Evolutionary conservation across 1,284 basidiomycete genomes (phyloP).

Genomic region (Wolfiporia cocos): DNA sequence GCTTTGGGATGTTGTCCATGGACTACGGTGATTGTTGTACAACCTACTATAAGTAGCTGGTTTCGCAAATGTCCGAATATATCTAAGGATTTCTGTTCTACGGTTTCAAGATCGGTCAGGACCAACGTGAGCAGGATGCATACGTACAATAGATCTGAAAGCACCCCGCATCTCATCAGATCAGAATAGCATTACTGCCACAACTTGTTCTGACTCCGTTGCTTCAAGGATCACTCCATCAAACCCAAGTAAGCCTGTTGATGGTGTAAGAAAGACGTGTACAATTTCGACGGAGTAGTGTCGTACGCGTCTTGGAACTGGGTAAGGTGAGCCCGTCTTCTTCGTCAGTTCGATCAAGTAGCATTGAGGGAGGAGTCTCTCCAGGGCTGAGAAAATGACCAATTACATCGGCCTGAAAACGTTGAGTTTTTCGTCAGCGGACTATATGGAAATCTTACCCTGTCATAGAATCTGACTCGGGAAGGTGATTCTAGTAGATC

Average conservation of each 20-base stretch:
- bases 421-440: background rate
- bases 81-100: background rate
- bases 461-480: conserved; percentile 58
- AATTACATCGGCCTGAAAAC: conserved; percentile 60
- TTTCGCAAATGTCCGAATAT: background rate
- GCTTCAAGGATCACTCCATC: conserved; percentile 81
- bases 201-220: conserved; percentile 70
- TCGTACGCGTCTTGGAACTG: conserved; percentile 66
- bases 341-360: conserved; percentile 80
- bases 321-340: conserved; percentile 70
- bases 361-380: conserved; percentile 74
- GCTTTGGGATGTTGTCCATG: too few species aligned
- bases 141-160: background rate
- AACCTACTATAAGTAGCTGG: too few species aligned
- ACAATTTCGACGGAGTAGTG: background rate
- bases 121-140: background rate
- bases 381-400: conserved; percentile 67
- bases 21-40: too few species aligned
- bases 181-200: conserved; percentile 68
- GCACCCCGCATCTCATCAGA: background rate
- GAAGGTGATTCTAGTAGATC: conserved; percentile 52
- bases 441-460: conserved; percentile 33
- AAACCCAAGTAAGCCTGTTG: conserved; percentile 65
- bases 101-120: background rate
- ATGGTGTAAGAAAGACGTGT: background rate